Conservation (phyloP, 495 filamentous ascomycete genomes). For the Sordaria brevicollis region DNA sequence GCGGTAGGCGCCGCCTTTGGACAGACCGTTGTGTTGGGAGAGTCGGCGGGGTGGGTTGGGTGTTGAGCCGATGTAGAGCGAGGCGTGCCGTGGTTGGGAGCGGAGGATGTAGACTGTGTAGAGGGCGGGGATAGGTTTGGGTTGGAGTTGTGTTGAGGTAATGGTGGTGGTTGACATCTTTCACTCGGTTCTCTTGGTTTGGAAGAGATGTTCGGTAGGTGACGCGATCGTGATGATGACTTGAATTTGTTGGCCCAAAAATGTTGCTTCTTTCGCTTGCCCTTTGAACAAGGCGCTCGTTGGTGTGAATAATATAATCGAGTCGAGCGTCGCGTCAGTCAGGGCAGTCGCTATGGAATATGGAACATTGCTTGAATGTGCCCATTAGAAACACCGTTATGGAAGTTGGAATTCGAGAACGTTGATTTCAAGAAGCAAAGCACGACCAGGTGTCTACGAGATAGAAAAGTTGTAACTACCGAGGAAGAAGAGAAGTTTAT, state of each 20-base stretch:
- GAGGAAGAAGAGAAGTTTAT: not conserved
- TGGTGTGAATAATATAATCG: not conserved
- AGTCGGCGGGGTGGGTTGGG: constrained; percentile 76
- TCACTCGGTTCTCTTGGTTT: not conserved
- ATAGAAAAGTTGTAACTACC: not conserved
- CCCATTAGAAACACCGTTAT: not conserved
- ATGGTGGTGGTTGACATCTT: not conserved
- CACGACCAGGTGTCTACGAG: not conserved
- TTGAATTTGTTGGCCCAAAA: not conserved
- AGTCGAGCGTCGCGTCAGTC: not conserved
- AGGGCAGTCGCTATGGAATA: not conserved
- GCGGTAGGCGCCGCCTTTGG: constrained; percentile 65
- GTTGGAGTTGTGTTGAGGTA: constrained; percentile 5
- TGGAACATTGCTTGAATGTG: not conserved
- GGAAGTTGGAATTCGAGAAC: too few species aligned
- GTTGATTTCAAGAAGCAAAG: not conserved
- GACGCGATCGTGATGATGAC: not conserved
- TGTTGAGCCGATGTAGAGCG: constrained; percentile 83
- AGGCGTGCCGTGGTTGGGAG: constrained; percentile 54
- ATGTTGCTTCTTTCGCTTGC: not conserved
- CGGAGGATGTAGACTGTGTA: constrained; percentile 74
- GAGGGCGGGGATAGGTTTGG: constrained; percentile 44
- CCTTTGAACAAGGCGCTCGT: not conserved
- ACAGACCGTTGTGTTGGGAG: constrained; percentile 77
- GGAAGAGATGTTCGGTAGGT: not conserved